Percentiles rank a stretch among this genome's conserved stretches.
These are phyloP conservation scores for Plasmodium cynomolgi DNA, from an alignment of 169 alveolate genomes.

Conservation along the genomic window DNA sequence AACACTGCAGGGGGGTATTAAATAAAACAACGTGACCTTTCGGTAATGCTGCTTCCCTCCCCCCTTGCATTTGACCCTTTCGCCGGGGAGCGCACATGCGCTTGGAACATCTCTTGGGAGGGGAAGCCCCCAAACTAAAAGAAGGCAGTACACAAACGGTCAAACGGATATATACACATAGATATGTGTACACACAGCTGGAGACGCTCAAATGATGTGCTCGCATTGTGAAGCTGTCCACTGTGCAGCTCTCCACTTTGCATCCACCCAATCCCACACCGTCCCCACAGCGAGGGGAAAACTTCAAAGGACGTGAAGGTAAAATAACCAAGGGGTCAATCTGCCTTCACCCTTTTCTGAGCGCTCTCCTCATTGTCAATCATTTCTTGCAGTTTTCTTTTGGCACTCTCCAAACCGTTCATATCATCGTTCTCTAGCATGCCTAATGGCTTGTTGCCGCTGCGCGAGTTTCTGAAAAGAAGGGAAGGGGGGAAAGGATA, in stretches of 20 bases:
- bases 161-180: background rate
- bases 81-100: background rate
- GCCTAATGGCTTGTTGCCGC: background rate
- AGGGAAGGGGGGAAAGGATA: background rate
- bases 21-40: background rate
- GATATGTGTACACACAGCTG: background rate
- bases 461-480: slow-evolving; percentile 33
- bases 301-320: background rate
- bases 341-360: slow-evolving; percentile 36
- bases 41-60: background rate
- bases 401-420: slow-evolving; percentile 42
- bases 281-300: background rate
- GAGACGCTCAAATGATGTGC: background rate
- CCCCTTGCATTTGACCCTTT: background rate
- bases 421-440: background rate
- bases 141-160: background rate
- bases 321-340: background rate
- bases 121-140: background rate
- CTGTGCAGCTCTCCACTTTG: background rate
- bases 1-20: background rate
- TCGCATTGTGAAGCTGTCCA: background rate
- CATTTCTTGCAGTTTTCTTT: slow-evolving; percentile 42
- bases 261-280: no score
- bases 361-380: slow-evolving; percentile 59
- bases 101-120: no score